Evolutionary conservation across 768 basidiomycete species (phyloP).

Genomic region (Pisolithus albus): DNA sequence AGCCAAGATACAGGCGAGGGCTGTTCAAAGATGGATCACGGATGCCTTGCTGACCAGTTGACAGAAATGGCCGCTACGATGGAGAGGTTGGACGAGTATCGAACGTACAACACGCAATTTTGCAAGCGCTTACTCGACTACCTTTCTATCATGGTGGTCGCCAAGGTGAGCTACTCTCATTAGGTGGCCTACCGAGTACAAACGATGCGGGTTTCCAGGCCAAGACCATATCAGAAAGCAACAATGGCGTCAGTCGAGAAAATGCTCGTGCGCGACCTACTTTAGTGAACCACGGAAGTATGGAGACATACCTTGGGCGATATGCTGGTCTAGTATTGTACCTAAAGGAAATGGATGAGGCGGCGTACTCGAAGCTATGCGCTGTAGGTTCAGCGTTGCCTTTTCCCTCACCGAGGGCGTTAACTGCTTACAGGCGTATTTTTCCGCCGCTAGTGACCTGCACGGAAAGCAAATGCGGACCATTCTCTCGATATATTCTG

Average conservation of each 20-base stretch:
- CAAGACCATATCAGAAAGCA: slow-evolving; percentile 60
- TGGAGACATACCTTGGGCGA: slow-evolving; percentile 79
- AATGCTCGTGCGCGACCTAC: slow-evolving; percentile 39
- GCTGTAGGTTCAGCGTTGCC: slow-evolving; percentile 50
- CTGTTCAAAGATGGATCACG: background rate
- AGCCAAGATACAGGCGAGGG: slow-evolving; percentile 74
- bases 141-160: slow-evolving; percentile 84
- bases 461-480: slow-evolving; percentile 78
- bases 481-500: slow-evolving; percentile 52
- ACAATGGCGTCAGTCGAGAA: slow-evolving; percentile 46
- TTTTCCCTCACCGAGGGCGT: slow-evolving; percentile 1
- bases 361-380: slow-evolving; percentile 80
- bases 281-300: slow-evolving; percentile 56
- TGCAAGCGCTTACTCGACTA: slow-evolving; percentile 89
- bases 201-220: slow-evolving; percentile 37
- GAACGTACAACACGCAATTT: slow-evolving; percentile 85
- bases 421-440: slow-evolving; percentile 66
- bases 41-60: background rate
- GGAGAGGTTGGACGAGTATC: slow-evolving; percentile 87
- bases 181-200: background rate
- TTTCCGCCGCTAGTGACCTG: slow-evolving; percentile 76
- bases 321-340: slow-evolving; percentile 90
- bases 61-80: slow-evolving; percentile 96
- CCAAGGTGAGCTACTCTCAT: slow-evolving; percentile 52
- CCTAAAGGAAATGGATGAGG: slow-evolving; percentile 94